Conservation (phyloP, 257 asterid species). For the Handroanthus guayacan region DNA sequence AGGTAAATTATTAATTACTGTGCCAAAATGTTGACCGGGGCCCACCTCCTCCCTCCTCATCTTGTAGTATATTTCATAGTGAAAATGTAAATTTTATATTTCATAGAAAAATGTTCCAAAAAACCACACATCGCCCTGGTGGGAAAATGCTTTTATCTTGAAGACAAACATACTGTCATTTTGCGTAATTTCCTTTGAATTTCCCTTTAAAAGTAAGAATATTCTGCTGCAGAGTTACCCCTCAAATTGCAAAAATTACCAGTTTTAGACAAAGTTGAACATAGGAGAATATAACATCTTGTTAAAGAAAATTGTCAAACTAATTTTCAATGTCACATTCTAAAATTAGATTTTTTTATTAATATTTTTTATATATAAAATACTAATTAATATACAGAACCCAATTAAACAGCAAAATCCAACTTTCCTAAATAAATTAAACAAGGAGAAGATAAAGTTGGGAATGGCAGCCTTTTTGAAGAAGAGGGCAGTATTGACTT, state of each 20-base stretch:
- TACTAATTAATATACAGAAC: neutral
- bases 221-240: constrained; percentile 32
- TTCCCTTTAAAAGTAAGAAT: constrained; percentile 24
- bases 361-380: too few species aligned
- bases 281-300: constrained; percentile 8
- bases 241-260: constrained; percentile 30
- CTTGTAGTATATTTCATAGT: too few species aligned
- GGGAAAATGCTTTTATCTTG: neutral
- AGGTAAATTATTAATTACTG: neutral
- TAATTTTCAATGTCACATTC: neutral
- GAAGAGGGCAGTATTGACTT: constrained; percentile 46
- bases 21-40: neutral
- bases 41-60: too few species aligned
- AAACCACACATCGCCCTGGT: neutral
- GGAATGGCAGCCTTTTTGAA: constrained; percentile 40
- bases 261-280: constrained; percentile 16
- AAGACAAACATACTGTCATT: constrained; percentile 19
- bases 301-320: constrained; percentile 1
- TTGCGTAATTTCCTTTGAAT: constrained; percentile 8
- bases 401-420: constrained; percentile 10
- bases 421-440: constrained; percentile 21
- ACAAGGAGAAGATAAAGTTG: constrained; percentile 10
- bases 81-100: neutral
- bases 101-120: neutral
- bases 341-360: neutral